A percentile compares a stretch with the other conserved stretches of the same genome.
These are phyloP conservation scores for Pelomyxa schiedti DNA, from an alignment of 78 protist genomes.

Conservation along the genomic window DNA sequence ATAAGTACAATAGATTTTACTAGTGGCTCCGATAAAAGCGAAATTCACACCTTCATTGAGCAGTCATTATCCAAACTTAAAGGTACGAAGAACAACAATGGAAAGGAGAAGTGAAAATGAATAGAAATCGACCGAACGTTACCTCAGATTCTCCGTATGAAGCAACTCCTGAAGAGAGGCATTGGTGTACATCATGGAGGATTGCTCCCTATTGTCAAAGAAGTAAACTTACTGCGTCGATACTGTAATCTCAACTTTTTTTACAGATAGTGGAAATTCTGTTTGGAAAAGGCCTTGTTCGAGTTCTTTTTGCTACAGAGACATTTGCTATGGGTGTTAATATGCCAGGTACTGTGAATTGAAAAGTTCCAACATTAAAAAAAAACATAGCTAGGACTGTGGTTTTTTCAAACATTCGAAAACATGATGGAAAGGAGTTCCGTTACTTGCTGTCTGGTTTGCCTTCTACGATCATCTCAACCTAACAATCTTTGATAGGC, in stretches of 20 bases:
- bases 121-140: conserved; percentile 19
- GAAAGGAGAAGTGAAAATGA: no score
- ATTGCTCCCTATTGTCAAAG: conserved; percentile 90
- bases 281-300: conserved; percentile 75
- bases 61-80: conserved; percentile 36
- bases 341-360: no score
- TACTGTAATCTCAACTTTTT: neutral
- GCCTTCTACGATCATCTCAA: no score
- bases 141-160: conserved; percentile 61
- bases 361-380: no score
- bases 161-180: conserved; percentile 63
- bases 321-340: conserved; percentile 99
- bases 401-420: conserved; percentile 65
- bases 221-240: neutral
- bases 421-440: conserved; percentile 73
- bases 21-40: conserved; percentile 46
- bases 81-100: neutral
- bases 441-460: conserved; percentile 62
- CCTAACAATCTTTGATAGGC: no score
- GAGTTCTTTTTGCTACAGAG: conserved; percentile 95
- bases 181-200: conserved; percentile 96
- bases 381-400: conserved; percentile 91
- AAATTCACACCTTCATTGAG: conserved; percentile 41
- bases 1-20: conserved; percentile 54
- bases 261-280: conserved; percentile 76